phyloP scores from a whole-genome alignment of 306 rosid species.

The Acacia confusa region DNA sequence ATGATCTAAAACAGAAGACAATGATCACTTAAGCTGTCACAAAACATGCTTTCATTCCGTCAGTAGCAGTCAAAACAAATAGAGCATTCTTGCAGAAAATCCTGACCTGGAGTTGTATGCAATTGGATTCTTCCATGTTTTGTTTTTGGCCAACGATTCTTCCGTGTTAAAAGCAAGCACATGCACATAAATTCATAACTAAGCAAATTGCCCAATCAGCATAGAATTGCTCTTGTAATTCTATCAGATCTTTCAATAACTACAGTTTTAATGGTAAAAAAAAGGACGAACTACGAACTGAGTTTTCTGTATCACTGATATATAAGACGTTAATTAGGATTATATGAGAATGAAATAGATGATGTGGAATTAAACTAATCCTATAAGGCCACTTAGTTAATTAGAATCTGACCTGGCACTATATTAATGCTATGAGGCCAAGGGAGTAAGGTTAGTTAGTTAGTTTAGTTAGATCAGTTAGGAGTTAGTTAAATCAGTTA shows the following conservation, averaged over 20 bases:
- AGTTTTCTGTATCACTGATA: not conserved
- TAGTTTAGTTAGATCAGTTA: no score
- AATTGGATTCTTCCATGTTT: not conserved
- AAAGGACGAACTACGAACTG: not conserved
- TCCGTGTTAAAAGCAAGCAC: not conserved
- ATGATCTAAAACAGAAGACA: not conserved
- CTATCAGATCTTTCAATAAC: not conserved
- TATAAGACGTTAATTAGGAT: no score
- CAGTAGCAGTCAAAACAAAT: not conserved
- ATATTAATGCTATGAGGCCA: no score
- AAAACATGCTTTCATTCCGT: not conserved
- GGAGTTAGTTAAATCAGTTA: no score
- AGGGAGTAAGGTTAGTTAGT: no score
- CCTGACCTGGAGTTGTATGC: not conserved
- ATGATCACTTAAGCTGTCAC: not conserved
- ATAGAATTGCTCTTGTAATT: not conserved
- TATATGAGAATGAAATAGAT: no score
- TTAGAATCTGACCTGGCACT: no score
- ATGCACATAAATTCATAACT: not conserved
- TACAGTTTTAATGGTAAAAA: not conserved
- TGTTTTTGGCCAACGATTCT: no score
- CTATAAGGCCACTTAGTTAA: no score
- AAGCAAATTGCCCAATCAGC: not conserved
- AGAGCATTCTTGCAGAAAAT: not conserved
- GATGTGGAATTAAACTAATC: no score